Evolutionary conservation across 805 yeast species (phyloP).

Genomic region (Millerozyma miso): DNA sequence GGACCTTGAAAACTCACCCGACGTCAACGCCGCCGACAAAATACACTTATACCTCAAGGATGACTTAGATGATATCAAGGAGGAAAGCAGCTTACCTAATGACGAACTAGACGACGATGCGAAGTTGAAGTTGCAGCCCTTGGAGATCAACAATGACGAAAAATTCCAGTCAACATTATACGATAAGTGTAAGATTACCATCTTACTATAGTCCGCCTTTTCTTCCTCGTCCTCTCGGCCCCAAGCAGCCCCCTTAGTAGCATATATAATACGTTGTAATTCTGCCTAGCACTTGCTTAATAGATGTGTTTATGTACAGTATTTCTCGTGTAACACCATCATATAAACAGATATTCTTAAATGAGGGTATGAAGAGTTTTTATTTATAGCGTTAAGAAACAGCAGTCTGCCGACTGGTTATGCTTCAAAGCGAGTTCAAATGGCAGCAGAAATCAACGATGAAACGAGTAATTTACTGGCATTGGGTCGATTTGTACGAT

Average conservation of each 20-base stretch:
- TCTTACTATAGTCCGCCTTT: constrained; percentile 11
- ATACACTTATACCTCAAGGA: constrained; percentile 37
- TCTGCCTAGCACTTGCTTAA: not conserved
- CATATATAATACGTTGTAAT: not conserved
- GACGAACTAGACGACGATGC: constrained; percentile 26
- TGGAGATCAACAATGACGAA: constrained; percentile 37
- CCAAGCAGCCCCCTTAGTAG: not conserved
- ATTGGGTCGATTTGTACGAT: not conserved
- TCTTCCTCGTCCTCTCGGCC: not conserved
- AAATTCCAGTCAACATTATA: constrained; percentile 36
- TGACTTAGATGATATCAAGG: constrained; percentile 38
- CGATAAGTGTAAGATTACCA: constrained; percentile 42
- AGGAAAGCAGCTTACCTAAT: constrained; percentile 23
- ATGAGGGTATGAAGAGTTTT: no score
- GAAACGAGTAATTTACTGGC: not conserved
- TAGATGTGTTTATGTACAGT: not conserved
- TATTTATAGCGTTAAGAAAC: no score
- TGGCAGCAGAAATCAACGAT: not conserved
- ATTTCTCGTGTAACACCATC: no score
- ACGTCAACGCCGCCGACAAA: constrained; percentile 9
- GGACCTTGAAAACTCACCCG: constrained; percentile 30
- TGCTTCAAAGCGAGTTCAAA: not conserved
- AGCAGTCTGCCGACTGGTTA: no score
- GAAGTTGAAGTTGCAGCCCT: constrained; percentile 22
- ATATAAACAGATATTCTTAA: no score